Evolutionary conservation across 352 stramenopile genomes (phyloP).

Genomic region (Phytophthora vignae): DNA sequence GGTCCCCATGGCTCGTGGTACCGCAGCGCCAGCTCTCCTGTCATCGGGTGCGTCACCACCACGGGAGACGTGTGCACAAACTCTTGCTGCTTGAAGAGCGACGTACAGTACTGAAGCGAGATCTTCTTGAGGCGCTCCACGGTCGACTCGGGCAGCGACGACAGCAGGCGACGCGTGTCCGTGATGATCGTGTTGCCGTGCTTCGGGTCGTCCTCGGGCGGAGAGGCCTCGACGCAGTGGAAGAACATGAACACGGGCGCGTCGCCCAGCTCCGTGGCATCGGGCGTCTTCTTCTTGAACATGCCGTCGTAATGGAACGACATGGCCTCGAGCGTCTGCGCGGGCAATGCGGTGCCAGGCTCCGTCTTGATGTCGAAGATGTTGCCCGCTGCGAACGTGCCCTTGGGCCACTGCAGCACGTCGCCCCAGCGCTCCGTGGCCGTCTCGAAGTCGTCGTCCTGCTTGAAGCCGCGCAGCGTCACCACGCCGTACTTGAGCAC

Average conservation of each 20-base stretch:
- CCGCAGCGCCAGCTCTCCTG: conserved; percentile 20
- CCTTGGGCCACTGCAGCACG: conserved; percentile 33
- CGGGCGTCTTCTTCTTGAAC: conserved; percentile 37
- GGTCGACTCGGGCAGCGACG: conserved; percentile 17
- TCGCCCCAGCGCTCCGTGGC: conserved; percentile 26
- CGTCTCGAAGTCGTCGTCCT: conserved; percentile 33
- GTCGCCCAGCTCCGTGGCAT: conserved; percentile 27
- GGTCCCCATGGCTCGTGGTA: conserved; percentile 29
- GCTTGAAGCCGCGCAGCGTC: conserved; percentile 31
- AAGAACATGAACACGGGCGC: conserved; percentile 35
- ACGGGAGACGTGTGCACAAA: conserved; percentile 24
- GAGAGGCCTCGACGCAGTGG: conserved; percentile 24
- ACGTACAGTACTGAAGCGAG: conserved; percentile 24
- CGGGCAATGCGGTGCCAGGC: conserved; percentile 13
- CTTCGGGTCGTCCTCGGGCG: conserved; percentile 31
- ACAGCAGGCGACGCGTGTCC: conserved; percentile 30
- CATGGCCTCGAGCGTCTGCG: conserved; percentile 30
- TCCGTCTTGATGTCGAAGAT: conserved; percentile 33
- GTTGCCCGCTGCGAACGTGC: conserved; percentile 27
- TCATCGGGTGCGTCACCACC: conserved; percentile 26
- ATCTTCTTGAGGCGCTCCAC: conserved; percentile 34
- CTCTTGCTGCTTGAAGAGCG: conserved; percentile 5
- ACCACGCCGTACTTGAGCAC: conserved; percentile 28
- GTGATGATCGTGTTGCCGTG: conserved; percentile 34
- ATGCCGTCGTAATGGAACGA: conserved; percentile 36